Evolutionary conservation across 2,329 filamentous ascomycete species (phyloP).

Genomic region (Xylariaceae sp.): DNA sequence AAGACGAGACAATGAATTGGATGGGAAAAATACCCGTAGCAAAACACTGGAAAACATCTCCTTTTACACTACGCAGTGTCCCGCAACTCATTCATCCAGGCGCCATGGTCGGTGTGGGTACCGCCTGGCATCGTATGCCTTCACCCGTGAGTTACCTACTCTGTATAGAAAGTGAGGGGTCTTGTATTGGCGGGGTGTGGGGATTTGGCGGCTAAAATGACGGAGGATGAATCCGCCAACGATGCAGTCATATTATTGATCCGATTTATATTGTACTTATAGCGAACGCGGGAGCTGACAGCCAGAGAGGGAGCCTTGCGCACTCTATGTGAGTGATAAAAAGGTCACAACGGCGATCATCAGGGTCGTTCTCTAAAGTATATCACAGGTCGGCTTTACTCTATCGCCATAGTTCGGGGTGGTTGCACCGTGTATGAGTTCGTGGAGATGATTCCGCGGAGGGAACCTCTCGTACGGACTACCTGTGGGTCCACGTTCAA

Average conservation of each 20-base stretch:
- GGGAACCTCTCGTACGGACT: too few species aligned
- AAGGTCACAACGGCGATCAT: not conserved
- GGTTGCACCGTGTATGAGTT: too few species aligned
- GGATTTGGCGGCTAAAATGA: constrained; percentile 33
- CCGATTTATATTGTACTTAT: constrained; percentile 21
- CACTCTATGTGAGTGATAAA: not conserved
- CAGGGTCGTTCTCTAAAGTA: not conserved
- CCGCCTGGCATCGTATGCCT: not conserved
- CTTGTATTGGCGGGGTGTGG: constrained; percentile 18
- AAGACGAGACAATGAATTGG: not conserved
- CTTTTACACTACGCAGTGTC: not conserved
- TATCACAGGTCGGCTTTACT: too few species aligned
- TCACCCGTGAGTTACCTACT: not conserved
- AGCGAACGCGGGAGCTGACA: too few species aligned
- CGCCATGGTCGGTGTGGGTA: constrained; percentile 7
- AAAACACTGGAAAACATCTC: constrained; percentile 2
- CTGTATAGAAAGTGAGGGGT: constrained; percentile 27
- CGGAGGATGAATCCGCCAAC: constrained; percentile 27
- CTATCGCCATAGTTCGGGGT: too few species aligned
- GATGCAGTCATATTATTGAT: constrained; percentile 22
- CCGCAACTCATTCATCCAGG: constrained; percentile 6
- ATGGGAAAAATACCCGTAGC: not conserved
- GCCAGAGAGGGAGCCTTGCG: not conserved
- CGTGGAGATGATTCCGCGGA: too few species aligned
- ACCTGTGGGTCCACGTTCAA: too few species aligned